phyloP scores from a whole-genome alignment of 2,329 filamentous ascomycete species.

The Bipolaris victoriae region DNA sequence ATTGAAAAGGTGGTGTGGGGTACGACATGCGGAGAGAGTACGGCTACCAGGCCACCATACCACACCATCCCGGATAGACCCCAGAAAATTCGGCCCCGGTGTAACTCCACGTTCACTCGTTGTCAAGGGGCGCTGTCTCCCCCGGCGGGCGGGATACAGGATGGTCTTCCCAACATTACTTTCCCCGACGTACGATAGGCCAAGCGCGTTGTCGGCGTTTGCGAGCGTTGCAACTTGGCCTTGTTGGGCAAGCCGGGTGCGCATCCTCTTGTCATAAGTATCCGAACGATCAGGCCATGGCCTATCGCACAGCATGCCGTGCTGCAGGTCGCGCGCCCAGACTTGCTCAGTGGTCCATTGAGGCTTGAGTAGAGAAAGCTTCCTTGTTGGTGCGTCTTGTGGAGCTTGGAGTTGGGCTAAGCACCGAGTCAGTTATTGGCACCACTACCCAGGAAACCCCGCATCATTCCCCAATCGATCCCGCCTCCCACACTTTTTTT shows the following conservation, averaged over 20 bases:
- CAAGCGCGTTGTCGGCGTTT: constrained; percentile 1
- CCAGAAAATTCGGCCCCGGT: constrained; percentile 6
- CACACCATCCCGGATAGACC: constrained; percentile 2
- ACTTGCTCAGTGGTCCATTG: constrained; percentile 12
- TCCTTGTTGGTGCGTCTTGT: constrained; percentile 19
- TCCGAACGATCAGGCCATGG: neutral
- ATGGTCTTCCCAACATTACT: constrained; percentile 5
- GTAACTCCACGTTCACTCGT: constrained; percentile 8
- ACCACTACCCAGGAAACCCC: constrained; percentile 8
- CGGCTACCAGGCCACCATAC: neutral
- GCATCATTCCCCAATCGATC: constrained; percentile 14
- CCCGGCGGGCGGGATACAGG: constrained; percentile 4
- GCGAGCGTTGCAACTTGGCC: constrained; percentile 6
- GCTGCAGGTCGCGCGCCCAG: constrained; percentile 25
- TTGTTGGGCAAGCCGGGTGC: constrained; percentile 3
- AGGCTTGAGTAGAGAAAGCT: constrained; percentile 28
- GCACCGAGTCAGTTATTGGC: constrained; percentile 9
- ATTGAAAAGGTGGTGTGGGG: constrained; percentile 6
- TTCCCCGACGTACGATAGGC: constrained; percentile 5
- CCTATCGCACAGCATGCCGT: neutral
- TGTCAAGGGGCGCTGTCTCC: neutral
- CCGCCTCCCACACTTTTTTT: constrained; percentile 4
- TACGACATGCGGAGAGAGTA: constrained; percentile 10
- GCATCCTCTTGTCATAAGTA: constrained; percentile 5
- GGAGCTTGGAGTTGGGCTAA: constrained; percentile 20